Evolutionary conservation across 148 eudicot species (phyloP), one percentile per base, ranked within the genome.

Genomic region (Vaccinium corymbosum): DNA sequence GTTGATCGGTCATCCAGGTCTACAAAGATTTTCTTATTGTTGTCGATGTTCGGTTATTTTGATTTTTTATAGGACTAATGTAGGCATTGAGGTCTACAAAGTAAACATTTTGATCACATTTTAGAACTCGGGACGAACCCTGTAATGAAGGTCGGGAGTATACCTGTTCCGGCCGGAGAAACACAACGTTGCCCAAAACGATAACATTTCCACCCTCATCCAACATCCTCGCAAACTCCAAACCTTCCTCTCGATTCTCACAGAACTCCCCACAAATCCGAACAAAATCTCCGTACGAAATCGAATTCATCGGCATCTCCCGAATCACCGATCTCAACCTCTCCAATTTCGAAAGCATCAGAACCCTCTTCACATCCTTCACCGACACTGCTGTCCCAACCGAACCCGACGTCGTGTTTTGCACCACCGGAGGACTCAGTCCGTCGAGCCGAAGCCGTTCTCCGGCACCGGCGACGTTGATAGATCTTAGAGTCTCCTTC

Each of bases 101-200:
- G 38, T 35, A 35, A 35, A 35, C 2, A 2, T 35, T 35, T 35
- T 0, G 38, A 35, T 35, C 38, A 35, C 38, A 35, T 35, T 35
- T 35, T 35, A 35, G 38, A 35, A 35, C 38, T 35, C 38, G 3
- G 38, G 38, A 35, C 38, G 38, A 35, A 35, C 38, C 38, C 38
- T 35, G 38, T 35, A 49, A 6, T 6, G 51, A 25, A 9, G 3
- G 17, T 22, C 16, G 12, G 35, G 35, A 22, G 9, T 22, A 55
- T 86, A 93, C 97, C 97, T 92, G 93, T 38, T 91, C 89, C 0
- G 97, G 97, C 3, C 89, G 89, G 35, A 93, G 88, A 50, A 92
- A 90, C 38, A 93, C 97, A 56, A 90, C 79, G 50, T 86, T 71
- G 55, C 97, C 93, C 49, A 88, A 80, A 75, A 93, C 93, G 86